Evolutionary conservation across 1,284 basidiomycete species (phyloP).

Genomic region (Irpex rosettiformis): DNA sequence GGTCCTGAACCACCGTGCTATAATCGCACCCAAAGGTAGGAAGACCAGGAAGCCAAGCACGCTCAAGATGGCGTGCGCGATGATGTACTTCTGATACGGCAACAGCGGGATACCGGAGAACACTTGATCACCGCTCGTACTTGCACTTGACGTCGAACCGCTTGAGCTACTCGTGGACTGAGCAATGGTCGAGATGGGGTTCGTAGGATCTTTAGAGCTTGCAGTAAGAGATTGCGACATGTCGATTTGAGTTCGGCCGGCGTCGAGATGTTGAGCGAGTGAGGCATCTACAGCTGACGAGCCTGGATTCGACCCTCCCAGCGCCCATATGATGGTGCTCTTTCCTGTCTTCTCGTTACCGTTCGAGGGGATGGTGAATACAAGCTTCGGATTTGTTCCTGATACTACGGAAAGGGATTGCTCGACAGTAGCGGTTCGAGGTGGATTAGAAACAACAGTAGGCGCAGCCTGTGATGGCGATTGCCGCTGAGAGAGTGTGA

Average conservation of each 20-base stretch:
- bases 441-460: constrained; percentile 32
- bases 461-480: constrained; percentile 33
- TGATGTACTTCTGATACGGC: constrained; percentile 29
- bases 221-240: constrained; percentile 21
- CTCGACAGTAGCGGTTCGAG: constrained; percentile 30
- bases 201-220: constrained; percentile 14
- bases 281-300: constrained; percentile 24
- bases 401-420: constrained; percentile 22
- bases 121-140: background rate
- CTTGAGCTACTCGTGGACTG: background rate
- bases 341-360: constrained; percentile 18
- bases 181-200: constrained; percentile 12
- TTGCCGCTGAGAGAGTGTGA: constrained; percentile 41
- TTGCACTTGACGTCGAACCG: background rate
- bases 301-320: constrained; percentile 30
- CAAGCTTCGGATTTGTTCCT: constrained; percentile 20
- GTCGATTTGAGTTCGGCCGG: constrained; percentile 28
- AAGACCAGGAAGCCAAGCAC: constrained; percentile 29
- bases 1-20: constrained; percentile 30
- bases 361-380: constrained; percentile 9
- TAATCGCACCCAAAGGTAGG: constrained; percentile 28
- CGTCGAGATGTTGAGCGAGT: constrained; percentile 32
- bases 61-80: constrained; percentile 35
- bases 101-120: constrained; percentile 19
- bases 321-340: constrained; percentile 31